phyloP scores from a whole-genome alignment of 2,329 filamentous ascomycete species.

The Nigrospora sphaerica region DNA sequence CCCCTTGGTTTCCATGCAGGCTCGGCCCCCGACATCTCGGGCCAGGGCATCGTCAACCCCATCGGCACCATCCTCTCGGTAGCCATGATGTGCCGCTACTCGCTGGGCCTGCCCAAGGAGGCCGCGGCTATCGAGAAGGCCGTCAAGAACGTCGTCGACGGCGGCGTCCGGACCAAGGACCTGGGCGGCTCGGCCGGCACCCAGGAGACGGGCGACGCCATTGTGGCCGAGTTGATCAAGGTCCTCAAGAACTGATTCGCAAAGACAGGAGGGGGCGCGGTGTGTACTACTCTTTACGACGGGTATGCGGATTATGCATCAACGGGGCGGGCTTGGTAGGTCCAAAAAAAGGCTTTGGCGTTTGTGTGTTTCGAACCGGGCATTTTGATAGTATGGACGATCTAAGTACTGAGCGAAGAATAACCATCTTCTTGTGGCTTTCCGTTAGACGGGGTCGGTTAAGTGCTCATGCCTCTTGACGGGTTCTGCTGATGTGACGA shows the following conservation, averaged over 20 bases:
- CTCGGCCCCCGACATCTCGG: conserved; percentile 88
- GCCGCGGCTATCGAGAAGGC: conserved; percentile 75
- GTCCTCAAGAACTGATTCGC: conserved; percentile 46
- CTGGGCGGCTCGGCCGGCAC: conserved; percentile 74
- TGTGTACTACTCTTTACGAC: background rate
- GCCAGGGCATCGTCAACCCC: conserved; percentile 86
- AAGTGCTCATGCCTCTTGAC: no score
- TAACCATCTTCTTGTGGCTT: no score
- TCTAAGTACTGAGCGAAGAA: no score
- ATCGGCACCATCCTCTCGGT: conserved; percentile 86
- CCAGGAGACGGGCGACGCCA: conserved; percentile 69
- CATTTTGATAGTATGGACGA: no score
- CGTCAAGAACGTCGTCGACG: conserved; percentile 72
- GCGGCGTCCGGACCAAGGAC: conserved; percentile 72
- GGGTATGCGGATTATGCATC: no score
- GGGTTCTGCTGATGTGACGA: no score
- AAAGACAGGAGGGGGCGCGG: background rate
- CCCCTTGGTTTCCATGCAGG: conserved; percentile 36
- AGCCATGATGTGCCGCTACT: conserved; percentile 95
- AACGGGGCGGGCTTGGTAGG: no score
- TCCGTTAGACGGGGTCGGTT: no score
- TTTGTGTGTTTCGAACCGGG: no score
- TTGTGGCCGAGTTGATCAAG: conserved; percentile 66
- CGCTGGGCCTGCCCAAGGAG: conserved; percentile 70
- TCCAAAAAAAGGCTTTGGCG: no score